These are phyloP conservation scores for Phascolomyces articulosus DNA, from an alignment of 371 early-diverging fungal species.

Conservation along the genomic window DNA sequence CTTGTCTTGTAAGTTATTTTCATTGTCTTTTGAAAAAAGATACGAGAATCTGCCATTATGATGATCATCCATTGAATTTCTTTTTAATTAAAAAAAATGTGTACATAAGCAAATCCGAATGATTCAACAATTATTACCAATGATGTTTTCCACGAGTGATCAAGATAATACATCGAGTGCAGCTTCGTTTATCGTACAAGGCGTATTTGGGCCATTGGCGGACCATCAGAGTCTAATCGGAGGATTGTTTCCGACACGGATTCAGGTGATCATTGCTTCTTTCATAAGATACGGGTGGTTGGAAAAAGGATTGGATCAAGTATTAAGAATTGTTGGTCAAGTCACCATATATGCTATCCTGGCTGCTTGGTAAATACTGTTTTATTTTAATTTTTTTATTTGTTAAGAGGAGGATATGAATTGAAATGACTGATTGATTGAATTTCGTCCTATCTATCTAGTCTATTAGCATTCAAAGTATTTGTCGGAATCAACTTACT, in stretches of 20 bases:
- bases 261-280: constrained; percentile 32
- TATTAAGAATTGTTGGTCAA: constrained; percentile 29
- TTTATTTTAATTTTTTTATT: background rate
- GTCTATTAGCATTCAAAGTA: constrained; percentile 70
- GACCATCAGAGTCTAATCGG: constrained; percentile 28
- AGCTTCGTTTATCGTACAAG: constrained; percentile 24
- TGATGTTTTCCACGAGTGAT: constrained; percentile 47
- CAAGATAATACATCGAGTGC: constrained; percentile 15
- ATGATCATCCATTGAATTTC: no score
- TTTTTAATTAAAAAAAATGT: no score
- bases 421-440: background rate
- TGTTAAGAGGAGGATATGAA: background rate
- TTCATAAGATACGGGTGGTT: constrained; percentile 38
- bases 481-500: constrained; percentile 75
- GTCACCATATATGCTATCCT: constrained; percentile 20
- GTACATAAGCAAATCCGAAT: constrained; percentile 72
- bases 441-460: constrained; percentile 3
- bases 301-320: constrained; percentile 36
- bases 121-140: constrained; percentile 70
- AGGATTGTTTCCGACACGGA: constrained; percentile 29
- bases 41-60: no score
- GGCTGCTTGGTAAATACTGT: constrained; percentile 33
- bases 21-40: background rate
- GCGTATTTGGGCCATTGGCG: constrained; percentile 25
- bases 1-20: constrained; percentile 70